phyloP scores from a whole-genome alignment of 345 rosid genomes.

The Gossypium ekmanianum region DNA sequence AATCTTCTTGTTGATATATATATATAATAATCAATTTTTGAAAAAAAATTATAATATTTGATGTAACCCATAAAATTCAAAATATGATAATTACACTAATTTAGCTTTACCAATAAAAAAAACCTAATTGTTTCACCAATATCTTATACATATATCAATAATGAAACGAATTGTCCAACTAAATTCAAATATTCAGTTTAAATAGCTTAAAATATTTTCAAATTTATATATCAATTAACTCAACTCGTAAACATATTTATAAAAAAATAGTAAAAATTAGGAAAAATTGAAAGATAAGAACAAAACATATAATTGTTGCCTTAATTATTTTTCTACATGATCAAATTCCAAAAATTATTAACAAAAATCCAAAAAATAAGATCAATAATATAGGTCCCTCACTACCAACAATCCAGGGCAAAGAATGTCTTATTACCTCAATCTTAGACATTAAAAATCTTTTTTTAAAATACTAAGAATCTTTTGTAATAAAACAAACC shows the following conservation, averaged over 20 bases:
- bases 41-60: too few relatives aligned
- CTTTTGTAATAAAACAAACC: conserved; percentile 2
- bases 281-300: neutral
- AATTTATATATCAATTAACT: too few relatives aligned
- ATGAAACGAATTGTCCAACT: too few relatives aligned
- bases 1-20: neutral
- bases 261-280: too few relatives aligned
- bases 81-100: too few relatives aligned
- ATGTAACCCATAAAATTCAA: too few relatives aligned
- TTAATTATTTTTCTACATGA: neutral
- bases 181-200: too few relatives aligned
- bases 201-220: too few relatives aligned
- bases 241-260: too few relatives aligned
- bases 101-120: too few relatives aligned
- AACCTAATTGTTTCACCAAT: too few relatives aligned
- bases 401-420: conserved; percentile 11
- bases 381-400: neutral
- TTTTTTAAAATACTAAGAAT: neutral
- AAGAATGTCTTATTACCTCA: conserved; percentile 11
- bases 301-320: neutral
- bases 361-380: neutral
- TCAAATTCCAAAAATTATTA: conserved; percentile 3
- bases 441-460: conserved; percentile 7
- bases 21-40: neutral
- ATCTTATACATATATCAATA: too few relatives aligned